Evolutionary conservation across 208 protist genomes (phyloP).

Genomic region (Trypanosoma scelopori): DNA sequence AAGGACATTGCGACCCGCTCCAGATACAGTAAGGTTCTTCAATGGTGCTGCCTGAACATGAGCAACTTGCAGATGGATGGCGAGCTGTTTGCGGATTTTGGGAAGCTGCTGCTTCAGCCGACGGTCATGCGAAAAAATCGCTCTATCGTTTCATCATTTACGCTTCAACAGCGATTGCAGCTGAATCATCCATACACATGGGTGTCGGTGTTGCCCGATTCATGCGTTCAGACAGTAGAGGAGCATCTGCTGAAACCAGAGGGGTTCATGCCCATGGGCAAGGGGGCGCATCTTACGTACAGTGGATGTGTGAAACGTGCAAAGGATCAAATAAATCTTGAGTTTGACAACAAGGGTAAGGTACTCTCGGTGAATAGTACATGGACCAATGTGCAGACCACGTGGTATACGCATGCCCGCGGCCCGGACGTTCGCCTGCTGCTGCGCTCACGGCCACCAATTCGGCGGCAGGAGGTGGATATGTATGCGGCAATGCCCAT

Average conservation of each 20-base stretch:
- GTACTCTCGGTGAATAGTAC: constrained; percentile 56
- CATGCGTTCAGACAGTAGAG: constrained; percentile 33
- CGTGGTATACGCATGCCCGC: constrained; percentile 60
- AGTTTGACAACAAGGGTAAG: constrained; percentile 65
- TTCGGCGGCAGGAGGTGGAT: constrained; percentile 63
- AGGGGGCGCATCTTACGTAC: constrained; percentile 53
- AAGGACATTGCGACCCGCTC: constrained; percentile 61
- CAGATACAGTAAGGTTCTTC: constrained; percentile 88
- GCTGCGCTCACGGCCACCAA: constrained; percentile 69
- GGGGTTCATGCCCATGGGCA: constrained; percentile 51
- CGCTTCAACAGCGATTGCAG: constrained; percentile 89
- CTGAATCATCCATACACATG: constrained; percentile 82
- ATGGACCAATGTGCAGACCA: constrained; percentile 85
- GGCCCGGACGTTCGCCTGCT: constrained; percentile 70
- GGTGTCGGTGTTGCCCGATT: constrained; percentile 65
- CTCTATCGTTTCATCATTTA: constrained; percentile 80
- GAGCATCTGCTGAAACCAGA: constrained; percentile 58
- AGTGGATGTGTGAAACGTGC: constrained; percentile 77
- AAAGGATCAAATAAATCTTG: constrained; percentile 60
- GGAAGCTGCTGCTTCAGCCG: constrained; percentile 75
- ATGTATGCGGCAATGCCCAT: constrained; percentile 49
- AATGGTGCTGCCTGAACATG: constrained; percentile 93
- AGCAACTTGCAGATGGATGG: constrained; percentile 90
- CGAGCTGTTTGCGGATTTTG: constrained; percentile 74
- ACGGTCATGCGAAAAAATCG: constrained; percentile 37